Percentiles rank a stretch among this genome's conserved stretches.
Evolutionary conservation across 192 early-diverging fungal genomes (phyloP).

Genomic region (Entomortierella parvispora): DNA sequence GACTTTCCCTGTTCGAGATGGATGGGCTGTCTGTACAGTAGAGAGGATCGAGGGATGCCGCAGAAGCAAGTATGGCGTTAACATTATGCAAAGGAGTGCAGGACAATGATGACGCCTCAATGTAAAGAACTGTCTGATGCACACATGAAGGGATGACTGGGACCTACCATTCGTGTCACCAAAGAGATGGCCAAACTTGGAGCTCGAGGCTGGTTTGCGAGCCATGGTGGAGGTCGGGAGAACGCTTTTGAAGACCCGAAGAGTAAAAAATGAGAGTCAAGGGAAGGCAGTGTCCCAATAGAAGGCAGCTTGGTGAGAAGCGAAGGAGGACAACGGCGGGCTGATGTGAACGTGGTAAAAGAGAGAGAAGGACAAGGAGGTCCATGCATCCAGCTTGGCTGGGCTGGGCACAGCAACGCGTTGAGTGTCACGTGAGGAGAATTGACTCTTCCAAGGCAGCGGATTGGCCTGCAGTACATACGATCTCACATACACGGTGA

Average conservation of each 20-base stretch:
- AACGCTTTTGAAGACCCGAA: neutral
- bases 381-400: too few species aligned
- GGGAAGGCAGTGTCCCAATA: neutral
- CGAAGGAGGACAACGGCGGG: neutral
- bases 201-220: conserved; percentile 36
- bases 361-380: too few species aligned
- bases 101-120: neutral
- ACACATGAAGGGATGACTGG: too few species aligned
- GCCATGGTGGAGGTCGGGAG: too few species aligned
- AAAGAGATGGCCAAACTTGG: conserved; percentile 54
- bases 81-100: neutral
- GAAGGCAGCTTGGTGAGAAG: neutral
- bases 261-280: neutral
- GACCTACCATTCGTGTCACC: conserved; percentile 46
- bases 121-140: too few species aligned
- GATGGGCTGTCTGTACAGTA: conserved; percentile 18
- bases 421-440: too few species aligned
- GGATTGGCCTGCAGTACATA: too few species aligned
- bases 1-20: conserved; percentile 17
- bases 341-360: too few species aligned
- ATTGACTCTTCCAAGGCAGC: too few species aligned
- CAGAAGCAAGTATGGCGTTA: neutral
- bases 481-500: too few species aligned
- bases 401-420: too few species aligned
- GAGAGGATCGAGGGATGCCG: neutral